A percentile compares a stretch with the other conserved stretches of the same genome.
Evolutionary conservation across 768 basidiomycete genomes (phyloP).

Genomic region (Mycena amicta): DNA sequence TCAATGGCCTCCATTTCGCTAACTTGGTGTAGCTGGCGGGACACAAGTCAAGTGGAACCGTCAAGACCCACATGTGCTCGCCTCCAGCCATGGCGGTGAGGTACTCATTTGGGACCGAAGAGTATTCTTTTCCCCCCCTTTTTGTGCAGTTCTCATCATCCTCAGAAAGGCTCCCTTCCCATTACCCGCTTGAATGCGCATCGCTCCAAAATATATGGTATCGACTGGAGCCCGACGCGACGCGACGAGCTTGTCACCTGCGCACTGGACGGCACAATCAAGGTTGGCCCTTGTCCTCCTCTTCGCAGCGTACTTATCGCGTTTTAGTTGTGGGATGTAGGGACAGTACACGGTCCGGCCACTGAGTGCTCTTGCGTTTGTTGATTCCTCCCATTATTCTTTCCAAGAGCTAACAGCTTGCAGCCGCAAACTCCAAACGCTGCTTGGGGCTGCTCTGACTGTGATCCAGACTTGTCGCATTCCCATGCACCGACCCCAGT

Average conservation of each 20-base stretch:
- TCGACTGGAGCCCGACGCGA: conserved; percentile 87
- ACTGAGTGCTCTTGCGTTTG: background rate
- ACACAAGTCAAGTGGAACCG: conserved; percentile 99
- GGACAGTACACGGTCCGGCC: background rate
- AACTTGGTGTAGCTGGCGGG: conserved; percentile 60
- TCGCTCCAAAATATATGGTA: conserved; percentile 92
- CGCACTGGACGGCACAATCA: conserved; percentile 92
- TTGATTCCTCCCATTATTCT: background rate
- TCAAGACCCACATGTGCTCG: conserved; percentile 81
- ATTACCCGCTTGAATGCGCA: conserved; percentile 78
- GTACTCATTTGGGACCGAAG: conserved; percentile 95
- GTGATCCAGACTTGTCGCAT: conserved; percentile 1
- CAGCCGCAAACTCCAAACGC: background rate
- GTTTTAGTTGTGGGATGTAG: conserved; percentile 14
- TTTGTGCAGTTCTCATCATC: background rate
- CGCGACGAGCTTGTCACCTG: conserved; percentile 89
- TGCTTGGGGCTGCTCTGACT: conserved; percentile 6
- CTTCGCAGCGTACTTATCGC: background rate
- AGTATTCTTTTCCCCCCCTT: conserved; percentile 44
- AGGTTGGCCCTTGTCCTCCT: conserved; percentile 74
- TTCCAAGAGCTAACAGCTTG: background rate
- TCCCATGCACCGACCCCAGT: conserved; percentile 26
- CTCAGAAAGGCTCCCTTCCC: conserved; percentile 86
- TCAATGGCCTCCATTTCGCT: background rate
- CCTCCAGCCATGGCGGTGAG: conserved; percentile 85